A percentile compares a stretch with the other conserved stretches of the same genome.
Conservation (phyloP, 2,329 filamentous ascomycete species). For the Macroventuria anomochaeta region DNA sequence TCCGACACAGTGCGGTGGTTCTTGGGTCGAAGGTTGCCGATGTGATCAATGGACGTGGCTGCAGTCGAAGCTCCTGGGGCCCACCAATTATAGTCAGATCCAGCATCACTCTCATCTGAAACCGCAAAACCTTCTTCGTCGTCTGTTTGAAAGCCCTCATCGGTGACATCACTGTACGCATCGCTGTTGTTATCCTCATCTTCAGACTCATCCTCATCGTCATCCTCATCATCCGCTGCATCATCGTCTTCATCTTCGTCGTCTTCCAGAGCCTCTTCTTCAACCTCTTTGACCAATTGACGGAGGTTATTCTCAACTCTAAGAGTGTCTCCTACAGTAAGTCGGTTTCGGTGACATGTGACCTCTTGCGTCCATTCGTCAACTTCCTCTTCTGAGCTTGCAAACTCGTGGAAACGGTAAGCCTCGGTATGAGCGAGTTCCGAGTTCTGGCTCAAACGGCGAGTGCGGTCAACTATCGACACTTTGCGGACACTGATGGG, state of each 20-base stretch:
- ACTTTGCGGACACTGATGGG: constrained; percentile 53
- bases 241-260: constrained; percentile 59
- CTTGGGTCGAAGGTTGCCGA: constrained; percentile 57
- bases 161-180: constrained; percentile 51
- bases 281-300: constrained; percentile 83
- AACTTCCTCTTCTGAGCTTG: constrained; percentile 80
- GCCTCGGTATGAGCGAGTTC: constrained; percentile 61
- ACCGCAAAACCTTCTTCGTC: constrained; percentile 75
- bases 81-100: constrained; percentile 71
- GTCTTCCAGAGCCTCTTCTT: constrained; percentile 83
- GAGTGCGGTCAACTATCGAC: constrained; percentile 38
- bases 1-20: constrained; percentile 58
- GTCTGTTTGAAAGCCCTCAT: constrained; percentile 81
- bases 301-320: constrained; percentile 89
- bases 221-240: constrained; percentile 53
- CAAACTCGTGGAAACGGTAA: constrained; percentile 86
- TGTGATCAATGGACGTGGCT: constrained; percentile 58
- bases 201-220: constrained; percentile 53
- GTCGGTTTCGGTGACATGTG: constrained; percentile 67
- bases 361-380: constrained; percentile 90
- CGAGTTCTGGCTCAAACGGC: constrained; percentile 46
- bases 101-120: constrained; percentile 69
- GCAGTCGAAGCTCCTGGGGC: constrained; percentile 60
- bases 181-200: constrained; percentile 56
- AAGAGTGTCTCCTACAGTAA: constrained; percentile 90